A percentile compares a stretch with the other conserved stretches of the same genome.
These are phyloP conservation scores for Phytopythium oedochilum DNA, from an alignment of 352 stramenopile genomes.

Conservation along the genomic window DNA sequence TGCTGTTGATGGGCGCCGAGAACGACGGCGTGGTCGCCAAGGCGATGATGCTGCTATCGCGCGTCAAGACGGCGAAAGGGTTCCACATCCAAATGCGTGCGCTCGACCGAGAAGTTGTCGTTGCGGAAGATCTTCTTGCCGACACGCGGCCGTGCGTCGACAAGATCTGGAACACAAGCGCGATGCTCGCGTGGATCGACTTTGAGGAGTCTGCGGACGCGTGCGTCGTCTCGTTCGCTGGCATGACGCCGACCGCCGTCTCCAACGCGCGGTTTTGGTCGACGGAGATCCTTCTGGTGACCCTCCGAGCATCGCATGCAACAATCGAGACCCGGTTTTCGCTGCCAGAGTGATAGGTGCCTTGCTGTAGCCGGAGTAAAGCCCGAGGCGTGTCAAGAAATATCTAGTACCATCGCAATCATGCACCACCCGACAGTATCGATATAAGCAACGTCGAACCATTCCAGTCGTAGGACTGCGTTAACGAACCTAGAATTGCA, in stretches of 20 bases:
- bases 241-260: conserved; percentile 2
- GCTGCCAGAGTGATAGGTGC: conserved; percentile 1
- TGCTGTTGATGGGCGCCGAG: conserved; percentile 3
- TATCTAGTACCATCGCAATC: no score
- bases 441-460: no score
- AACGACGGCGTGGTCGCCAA: conserved; percentile 1
- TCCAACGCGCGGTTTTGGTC: conserved; percentile 6
- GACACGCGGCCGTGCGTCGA: background rate
- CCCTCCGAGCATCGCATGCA: background rate
- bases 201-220: background rate
- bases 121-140: background rate
- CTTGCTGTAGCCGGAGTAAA: no score
- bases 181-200: conserved; percentile 3
- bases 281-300: background rate
- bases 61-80: background rate
- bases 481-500: no score
- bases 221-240: conserved; percentile 1
- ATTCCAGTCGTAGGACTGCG: no score
- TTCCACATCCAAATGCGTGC: conserved; percentile 3
- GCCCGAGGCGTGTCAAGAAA: no score
- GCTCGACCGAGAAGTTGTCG: background rate
- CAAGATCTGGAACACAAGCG: conserved; percentile 3
- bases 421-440: no score
- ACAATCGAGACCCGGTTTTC: conserved; percentile 2
- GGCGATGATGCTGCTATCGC: conserved; percentile 2